phyloP scores from a whole-genome alignment of 1,139 yeast species.

The Geotrichum macrosporum region DNA sequence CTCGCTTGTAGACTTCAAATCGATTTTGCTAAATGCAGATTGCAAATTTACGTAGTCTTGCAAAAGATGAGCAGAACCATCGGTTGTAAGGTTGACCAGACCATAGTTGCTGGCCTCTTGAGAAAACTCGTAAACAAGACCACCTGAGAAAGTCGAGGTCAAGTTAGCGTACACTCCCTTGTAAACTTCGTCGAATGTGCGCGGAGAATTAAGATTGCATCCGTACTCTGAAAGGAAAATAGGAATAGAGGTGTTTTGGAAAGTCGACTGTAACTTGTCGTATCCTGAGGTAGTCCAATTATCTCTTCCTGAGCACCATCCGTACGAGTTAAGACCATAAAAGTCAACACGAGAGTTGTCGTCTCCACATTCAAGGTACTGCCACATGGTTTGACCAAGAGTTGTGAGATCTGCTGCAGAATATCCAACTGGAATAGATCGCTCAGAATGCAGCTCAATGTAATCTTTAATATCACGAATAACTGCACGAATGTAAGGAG shows the following conservation, averaged over 20 bases:
- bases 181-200: slow-evolving; percentile 64
- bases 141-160: slow-evolving; percentile 61
- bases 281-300: slow-evolving; percentile 68
- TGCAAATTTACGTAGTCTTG: no score
- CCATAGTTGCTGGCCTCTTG: slow-evolving; percentile 70
- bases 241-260: slow-evolving; percentile 66
- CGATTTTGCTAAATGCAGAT: no score
- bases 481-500: slow-evolving; percentile 79
- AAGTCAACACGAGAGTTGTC: slow-evolving; percentile 69
- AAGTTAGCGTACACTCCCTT: slow-evolving; percentile 47
- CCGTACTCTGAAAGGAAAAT: slow-evolving; percentile 86
- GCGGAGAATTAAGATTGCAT: slow-evolving; percentile 50
- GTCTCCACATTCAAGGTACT: slow-evolving; percentile 70
- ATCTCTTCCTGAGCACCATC: slow-evolving; percentile 75
- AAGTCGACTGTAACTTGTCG: slow-evolving; percentile 53
- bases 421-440: slow-evolving; percentile 86
- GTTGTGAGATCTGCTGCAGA: slow-evolving; percentile 82
- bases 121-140: slow-evolving; percentile 71
- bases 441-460: slow-evolving; percentile 59
- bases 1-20: no score
- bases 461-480: slow-evolving; percentile 87
- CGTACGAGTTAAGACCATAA: slow-evolving; percentile 87
- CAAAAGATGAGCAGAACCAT: slow-evolving; percentile 44
- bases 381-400: slow-evolving; percentile 70
- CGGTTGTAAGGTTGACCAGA: slow-evolving; percentile 50